A percentile compares a stretch with the other conserved stretches of the same genome.
Conservation (phyloP, 345 rosid species). For the Citrus maxima region DNA sequence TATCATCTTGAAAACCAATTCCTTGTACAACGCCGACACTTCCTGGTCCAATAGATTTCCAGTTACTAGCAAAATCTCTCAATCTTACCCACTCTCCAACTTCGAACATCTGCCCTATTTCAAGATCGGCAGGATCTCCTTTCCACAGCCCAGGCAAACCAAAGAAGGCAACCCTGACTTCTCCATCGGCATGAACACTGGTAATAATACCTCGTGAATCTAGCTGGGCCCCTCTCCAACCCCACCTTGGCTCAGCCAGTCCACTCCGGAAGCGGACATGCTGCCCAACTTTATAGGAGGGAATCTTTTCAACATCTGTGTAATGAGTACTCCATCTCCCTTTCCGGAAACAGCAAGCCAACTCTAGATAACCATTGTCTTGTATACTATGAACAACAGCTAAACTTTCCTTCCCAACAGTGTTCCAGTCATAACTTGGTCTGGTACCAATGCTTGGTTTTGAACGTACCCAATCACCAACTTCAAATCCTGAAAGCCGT, state of each 20-base stretch:
- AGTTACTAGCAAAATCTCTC: conserved; percentile 48
- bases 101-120: conserved; percentile 66
- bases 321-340: conserved; percentile 74
- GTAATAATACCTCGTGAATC: conserved; percentile 78
- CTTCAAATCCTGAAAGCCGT: conserved; percentile 93
- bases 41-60: conserved; percentile 85
- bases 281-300: conserved; percentile 76
- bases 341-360: conserved; percentile 95
- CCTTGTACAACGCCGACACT: conserved; percentile 88
- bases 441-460: conserved; percentile 86
- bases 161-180: conserved; percentile 78
- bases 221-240: conserved; percentile 87
- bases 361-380: conserved; percentile 82
- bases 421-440: conserved; percentile 95
- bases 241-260: conserved; percentile 89
- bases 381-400: conserved; percentile 95
- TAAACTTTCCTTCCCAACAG: conserved; percentile 76
- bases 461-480: conserved; percentile 97
- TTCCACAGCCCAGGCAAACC: conserved; percentile 84
- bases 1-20: conserved; percentile 71
- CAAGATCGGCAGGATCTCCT: conserved; percentile 93
- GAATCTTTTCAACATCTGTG: conserved; percentile 85
- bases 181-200: conserved; percentile 92
- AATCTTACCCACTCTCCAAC: conserved; percentile 96
- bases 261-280: conserved; percentile 80